These are phyloP conservation scores for Prosopis cineraria DNA, from an alignment of 306 rosid genomes.

Conservation along the genomic window DNA sequence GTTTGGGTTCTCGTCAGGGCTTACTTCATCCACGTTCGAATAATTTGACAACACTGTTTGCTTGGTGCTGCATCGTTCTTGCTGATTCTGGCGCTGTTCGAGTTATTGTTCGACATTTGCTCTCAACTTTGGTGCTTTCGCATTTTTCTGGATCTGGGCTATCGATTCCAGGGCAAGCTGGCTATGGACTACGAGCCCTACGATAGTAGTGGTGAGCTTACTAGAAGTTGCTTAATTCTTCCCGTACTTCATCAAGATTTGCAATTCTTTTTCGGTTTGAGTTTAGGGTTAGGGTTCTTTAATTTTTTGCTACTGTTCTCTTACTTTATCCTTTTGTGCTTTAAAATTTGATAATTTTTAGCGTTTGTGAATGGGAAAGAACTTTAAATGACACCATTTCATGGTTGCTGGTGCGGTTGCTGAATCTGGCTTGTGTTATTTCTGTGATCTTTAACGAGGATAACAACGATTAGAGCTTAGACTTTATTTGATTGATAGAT, in stretches of 20 bases:
- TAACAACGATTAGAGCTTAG: background rate
- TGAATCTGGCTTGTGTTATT: background rate
- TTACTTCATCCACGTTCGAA: conserved; percentile 11
- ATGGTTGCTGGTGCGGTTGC: background rate
- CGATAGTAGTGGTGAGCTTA: conserved; percentile 87
- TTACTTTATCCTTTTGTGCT: background rate
- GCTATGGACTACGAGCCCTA: conserved; percentile 95
- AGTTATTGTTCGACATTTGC: background rate
- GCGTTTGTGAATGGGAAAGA: conserved; percentile 8
- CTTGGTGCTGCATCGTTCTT: background rate
- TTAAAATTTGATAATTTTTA: background rate
- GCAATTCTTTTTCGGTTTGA: background rate
- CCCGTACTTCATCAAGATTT: conserved; percentile 17
- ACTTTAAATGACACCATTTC: conserved; percentile 7
- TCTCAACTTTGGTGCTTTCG: conserved; percentile 11
- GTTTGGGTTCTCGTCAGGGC: background rate
- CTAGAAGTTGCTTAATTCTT: conserved; percentile 8
- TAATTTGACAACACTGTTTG: conserved; percentile 16
- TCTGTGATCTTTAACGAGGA: background rate
- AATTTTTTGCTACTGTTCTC: background rate
- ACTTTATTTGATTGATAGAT: background rate
- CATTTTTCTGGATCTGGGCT: conserved; percentile 5
- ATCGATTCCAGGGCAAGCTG: conserved; percentile 48
- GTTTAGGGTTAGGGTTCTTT: conserved; percentile 39
- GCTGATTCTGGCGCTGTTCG: background rate